Evolutionary conservation across 352 stramenopile species (phyloP).

Genomic region (Thalassiosira delicatula): DNA sequence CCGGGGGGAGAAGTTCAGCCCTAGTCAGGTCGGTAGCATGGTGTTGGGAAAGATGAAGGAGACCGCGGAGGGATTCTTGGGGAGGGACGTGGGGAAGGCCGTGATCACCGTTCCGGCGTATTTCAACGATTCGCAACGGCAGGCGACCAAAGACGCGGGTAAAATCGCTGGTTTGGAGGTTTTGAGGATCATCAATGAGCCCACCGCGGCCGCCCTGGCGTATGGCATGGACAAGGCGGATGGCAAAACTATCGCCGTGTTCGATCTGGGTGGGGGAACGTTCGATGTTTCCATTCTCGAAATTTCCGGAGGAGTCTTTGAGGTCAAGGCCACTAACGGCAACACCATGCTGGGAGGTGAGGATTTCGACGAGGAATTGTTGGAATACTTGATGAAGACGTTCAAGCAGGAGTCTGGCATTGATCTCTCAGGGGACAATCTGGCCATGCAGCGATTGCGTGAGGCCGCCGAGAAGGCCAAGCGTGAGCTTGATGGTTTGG

Average conservation of each 20-base stretch:
- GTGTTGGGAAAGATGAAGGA: slow-evolving; percentile 99
- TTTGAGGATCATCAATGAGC: slow-evolving; percentile 99
- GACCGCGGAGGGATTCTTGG: slow-evolving; percentile 98
- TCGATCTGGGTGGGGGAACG: slow-evolving; percentile 91
- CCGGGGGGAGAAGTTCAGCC: slow-evolving; percentile 99
- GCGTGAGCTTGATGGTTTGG: background rate
- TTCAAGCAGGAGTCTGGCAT: slow-evolving; percentile 92
- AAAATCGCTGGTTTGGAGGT: slow-evolving; percentile 97
- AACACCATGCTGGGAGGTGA: slow-evolving; percentile 99
- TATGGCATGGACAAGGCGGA: slow-evolving; percentile 92
- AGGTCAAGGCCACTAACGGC: slow-evolving; percentile 98
- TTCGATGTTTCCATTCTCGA: slow-evolving; percentile 98
- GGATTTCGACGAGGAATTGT: slow-evolving; percentile 99
- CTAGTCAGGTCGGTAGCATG: too few species aligned
- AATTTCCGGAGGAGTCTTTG: slow-evolving; percentile 98
- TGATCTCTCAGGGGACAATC: slow-evolving; percentile 94
- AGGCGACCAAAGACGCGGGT: slow-evolving; percentile 99
- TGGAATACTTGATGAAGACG: slow-evolving; percentile 99
- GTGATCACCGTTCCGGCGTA: slow-evolving; percentile 99
- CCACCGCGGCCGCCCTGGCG: slow-evolving; percentile 92
- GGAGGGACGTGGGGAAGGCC: slow-evolving; percentile 93
- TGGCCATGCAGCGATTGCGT: slow-evolving; percentile 95
- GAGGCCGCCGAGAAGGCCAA: slow-evolving; percentile 96
- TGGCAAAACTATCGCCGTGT: slow-evolving; percentile 92
- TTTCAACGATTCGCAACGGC: slow-evolving; percentile 99